phyloP scores from a whole-genome alignment of 176 grass and related monocot genomes.

The Microstegium vimineum region DNA sequence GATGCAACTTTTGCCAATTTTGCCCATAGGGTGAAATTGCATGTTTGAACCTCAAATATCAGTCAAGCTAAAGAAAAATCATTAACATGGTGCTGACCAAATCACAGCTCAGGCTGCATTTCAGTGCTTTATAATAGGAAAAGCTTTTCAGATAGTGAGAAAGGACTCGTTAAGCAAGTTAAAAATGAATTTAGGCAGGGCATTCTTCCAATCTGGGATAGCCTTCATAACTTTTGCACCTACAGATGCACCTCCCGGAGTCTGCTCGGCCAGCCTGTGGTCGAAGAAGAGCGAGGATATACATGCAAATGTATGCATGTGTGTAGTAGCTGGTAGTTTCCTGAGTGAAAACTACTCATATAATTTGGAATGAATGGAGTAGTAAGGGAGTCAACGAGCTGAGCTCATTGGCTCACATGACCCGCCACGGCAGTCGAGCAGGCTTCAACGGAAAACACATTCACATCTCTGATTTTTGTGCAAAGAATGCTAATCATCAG shows the following conservation, averaged over 20 bases:
- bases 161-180: background rate
- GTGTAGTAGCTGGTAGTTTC: background rate
- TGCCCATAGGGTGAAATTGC: background rate
- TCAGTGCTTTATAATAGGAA: background rate
- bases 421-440: background rate
- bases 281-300: background rate
- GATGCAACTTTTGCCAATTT: background rate
- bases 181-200: background rate
- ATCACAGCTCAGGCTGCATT: background rate
- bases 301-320: background rate
- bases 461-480: background rate
- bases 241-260: background rate
- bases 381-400: background rate
- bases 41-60: background rate
- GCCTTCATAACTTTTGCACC: conserved; percentile 16
- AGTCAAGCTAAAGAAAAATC: background rate
- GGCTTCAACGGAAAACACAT: background rate
- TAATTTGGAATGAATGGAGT: background rate
- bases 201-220: background rate
- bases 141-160: background rate
- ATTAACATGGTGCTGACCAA: background rate
- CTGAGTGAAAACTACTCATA: background rate
- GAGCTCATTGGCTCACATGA: background rate
- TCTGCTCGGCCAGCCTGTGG: background rate
- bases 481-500: background rate